Conservation (phyloP, 495 filamentous ascomycete species). For the Staphylotrichum tortipilum region DNA sequence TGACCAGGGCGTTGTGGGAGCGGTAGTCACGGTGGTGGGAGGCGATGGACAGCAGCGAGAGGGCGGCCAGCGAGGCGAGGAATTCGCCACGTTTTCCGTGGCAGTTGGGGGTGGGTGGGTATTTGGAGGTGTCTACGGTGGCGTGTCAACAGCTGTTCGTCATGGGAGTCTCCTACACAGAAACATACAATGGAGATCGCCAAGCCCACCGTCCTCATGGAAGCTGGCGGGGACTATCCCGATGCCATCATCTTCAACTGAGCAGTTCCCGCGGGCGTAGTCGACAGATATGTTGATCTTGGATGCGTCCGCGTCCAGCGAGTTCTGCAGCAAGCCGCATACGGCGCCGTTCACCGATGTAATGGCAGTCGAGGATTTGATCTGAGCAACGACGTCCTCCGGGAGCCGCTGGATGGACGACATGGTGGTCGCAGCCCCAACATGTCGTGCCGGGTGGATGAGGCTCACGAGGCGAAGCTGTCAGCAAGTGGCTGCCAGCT, state of each 20-base stretch:
- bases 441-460: slow-evolving; percentile 4
- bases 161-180: background rate
- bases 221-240: slow-evolving; percentile 74
- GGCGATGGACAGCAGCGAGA: slow-evolving; percentile 70
- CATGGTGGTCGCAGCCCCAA: slow-evolving; percentile 28
- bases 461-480: background rate
- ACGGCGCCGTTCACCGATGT: slow-evolving; percentile 66
- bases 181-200: slow-evolving; percentile 60
- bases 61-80: slow-evolving; percentile 64
- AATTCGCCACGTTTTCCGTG: slow-evolving; percentile 71
- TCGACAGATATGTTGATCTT: slow-evolving; percentile 67
- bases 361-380: slow-evolving; percentile 76
- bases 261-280: slow-evolving; percentile 66
- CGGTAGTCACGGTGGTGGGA: slow-evolving; percentile 60
- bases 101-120: slow-evolving; percentile 29
- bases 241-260: slow-evolving; percentile 78
- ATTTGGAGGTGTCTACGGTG: slow-evolving; percentile 76
- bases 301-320: slow-evolving; percentile 69
- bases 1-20: slow-evolving; percentile 58
- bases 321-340: slow-evolving; percentile 71
- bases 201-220: slow-evolving; percentile 57
- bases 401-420: slow-evolving; percentile 69
- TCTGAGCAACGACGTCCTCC: slow-evolving; percentile 66
- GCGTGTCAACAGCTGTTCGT: slow-evolving; percentile 15
- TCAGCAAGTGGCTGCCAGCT: background rate